Conservation (phyloP, 257 asterid genomes). For the Solanum tarapatanum region DNA sequence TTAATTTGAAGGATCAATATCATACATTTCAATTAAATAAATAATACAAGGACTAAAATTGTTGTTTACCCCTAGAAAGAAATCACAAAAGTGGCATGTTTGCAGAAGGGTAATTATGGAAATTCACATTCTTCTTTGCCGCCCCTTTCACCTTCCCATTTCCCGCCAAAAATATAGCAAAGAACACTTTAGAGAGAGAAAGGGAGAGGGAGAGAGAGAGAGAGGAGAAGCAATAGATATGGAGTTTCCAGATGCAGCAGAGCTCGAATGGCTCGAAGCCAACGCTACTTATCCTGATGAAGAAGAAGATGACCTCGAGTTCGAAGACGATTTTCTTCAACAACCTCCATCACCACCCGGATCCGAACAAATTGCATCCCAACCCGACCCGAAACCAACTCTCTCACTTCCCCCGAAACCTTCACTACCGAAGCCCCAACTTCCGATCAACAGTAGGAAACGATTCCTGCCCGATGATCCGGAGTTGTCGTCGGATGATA, state of each 20-base stretch:
- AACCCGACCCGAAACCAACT: constrained; percentile 23
- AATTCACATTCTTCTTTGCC: neutral
- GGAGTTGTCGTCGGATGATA: constrained; percentile 4
- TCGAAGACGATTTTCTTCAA: constrained; percentile 29
- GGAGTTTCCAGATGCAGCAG: constrained; percentile 80
- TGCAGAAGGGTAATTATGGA: neutral
- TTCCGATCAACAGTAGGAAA: constrained; percentile 29
- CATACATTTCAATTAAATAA: neutral
- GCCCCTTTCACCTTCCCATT: neutral
- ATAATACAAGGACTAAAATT: neutral
- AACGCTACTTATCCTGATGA: constrained; percentile 24
- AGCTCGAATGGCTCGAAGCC: constrained; percentile 84
- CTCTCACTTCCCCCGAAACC: constrained; percentile 43
- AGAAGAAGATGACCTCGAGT: constrained; percentile 31
- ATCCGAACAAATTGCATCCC: neutral
- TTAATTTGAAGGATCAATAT: neutral
- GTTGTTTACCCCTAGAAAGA: neutral
- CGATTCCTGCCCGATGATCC: constrained; percentile 28
- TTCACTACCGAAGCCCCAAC: constrained; percentile 15
- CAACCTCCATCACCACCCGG: constrained; percentile 39
- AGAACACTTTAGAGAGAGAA: neutral
- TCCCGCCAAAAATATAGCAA: constrained; percentile 4
- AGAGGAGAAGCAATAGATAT: constrained; percentile 5
- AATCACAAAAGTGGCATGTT: neutral
- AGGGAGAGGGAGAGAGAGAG: neutral